phyloP scores from a whole-genome alignment of 768 basidiomycete genomes.

The Obba rivulosa region DNA sequence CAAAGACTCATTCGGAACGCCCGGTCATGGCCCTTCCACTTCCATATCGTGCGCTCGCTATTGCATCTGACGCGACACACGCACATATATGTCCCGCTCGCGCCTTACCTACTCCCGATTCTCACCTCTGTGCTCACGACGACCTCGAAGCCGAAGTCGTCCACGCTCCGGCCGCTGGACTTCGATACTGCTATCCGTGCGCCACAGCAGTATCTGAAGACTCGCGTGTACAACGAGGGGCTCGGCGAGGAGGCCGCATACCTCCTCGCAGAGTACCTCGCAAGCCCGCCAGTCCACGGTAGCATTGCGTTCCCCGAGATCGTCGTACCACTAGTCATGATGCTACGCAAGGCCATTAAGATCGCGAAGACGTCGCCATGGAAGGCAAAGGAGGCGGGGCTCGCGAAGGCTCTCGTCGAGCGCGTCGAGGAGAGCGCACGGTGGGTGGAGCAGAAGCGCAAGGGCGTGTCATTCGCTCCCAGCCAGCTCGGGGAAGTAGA shows the following conservation, averaged over 20 bases:
- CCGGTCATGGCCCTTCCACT: conserved; percentile 91
- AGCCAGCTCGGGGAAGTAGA: conserved; percentile 63
- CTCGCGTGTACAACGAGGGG: conserved; percentile 78
- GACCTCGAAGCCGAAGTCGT: conserved; percentile 70
- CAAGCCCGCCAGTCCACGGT: conserved; percentile 62
- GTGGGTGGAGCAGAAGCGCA: conserved; percentile 73
- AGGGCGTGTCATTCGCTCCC: conserved; percentile 70
- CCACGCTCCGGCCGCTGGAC: conserved; percentile 85
- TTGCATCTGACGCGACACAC: conserved; percentile 82
- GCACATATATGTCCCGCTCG: conserved; percentile 79
- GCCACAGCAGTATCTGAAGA: conserved; percentile 85
- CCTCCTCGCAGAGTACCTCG: conserved; percentile 79
- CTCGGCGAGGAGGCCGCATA: conserved; percentile 78
- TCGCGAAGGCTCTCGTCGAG: conserved; percentile 77
- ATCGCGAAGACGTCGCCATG: conserved; percentile 32
- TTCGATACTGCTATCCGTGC: conserved; percentile 82
- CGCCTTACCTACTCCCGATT: conserved; percentile 84
- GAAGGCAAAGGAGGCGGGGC: conserved; percentile 49
- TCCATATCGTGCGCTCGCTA: conserved; percentile 87
- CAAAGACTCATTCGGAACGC: conserved; percentile 81
- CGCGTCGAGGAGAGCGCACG: conserved; percentile 78
- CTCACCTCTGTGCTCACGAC: conserved; percentile 68
- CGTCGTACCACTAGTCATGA: conserved; percentile 68
- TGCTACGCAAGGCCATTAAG: conserved; percentile 73
- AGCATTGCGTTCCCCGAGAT: conserved; percentile 95